Evolutionary conservation across 257 asterid genomes (phyloP), one percentile per base, ranked within the genome.

Genomic region (Echium plantagineum): DNA sequence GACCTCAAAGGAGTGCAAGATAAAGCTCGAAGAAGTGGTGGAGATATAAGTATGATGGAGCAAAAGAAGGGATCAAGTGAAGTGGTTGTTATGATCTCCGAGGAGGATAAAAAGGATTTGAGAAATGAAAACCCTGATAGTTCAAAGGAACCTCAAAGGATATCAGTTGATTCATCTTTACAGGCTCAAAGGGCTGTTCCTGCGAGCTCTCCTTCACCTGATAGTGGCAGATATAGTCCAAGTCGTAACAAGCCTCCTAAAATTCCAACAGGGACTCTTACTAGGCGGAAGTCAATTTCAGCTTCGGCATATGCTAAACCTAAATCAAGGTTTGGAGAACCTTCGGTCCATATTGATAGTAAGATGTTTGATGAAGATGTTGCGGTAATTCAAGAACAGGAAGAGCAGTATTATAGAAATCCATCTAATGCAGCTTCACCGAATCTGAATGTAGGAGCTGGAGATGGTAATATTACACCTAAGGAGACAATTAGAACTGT

Each of bases 311-410:
- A 68, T 77, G 81, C 95, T 0, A 89, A 81, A 65, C 95, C 97
- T 48, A 89, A 84, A 62, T 87, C 97, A 3, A 85, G 96, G 65
- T 87, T 90, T 57, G 97, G 96, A 35, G 96, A 90, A 53, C 96
- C 74, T 22, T 69, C 95, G 52, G 55, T 70, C 31, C 69, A 68
- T 30, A 60, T 81, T 46, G 89, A 85, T 70, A 53, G 58, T 47
- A 59, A 59, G 9, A 28, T 75, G 74, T 59, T 68, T 59, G 81
- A 78, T 28, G 90, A 78, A 53, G 57, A 72, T 52, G 71, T 57
- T 21, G 21, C 64, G 0, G 5, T 31, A 21, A 9, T 47, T 35
- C 84, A 72, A 65, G 82, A 66, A 18, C 64, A 62, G 52, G 77
- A 52, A 46, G 70, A 76, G 70, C 10, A 69, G 2, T 70, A 70